phyloP scores from a whole-genome alignment of 208 protist species.

The Wallacemonas collosoma region DNA sequence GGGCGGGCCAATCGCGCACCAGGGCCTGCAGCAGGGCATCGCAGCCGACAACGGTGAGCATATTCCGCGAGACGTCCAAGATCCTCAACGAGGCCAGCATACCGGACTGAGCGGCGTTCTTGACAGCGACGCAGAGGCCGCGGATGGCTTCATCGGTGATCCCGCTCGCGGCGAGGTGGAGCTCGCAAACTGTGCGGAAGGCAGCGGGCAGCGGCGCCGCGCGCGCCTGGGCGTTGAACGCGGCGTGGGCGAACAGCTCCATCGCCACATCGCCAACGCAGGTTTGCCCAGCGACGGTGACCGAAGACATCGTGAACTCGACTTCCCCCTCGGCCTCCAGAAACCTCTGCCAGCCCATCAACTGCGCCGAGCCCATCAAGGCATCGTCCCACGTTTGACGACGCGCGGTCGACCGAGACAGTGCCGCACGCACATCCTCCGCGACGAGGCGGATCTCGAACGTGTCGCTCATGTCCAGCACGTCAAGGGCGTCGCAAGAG shows the following conservation, averaged over 20 bases:
- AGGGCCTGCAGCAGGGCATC: conserved; percentile 31
- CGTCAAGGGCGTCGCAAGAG: conserved; percentile 49
- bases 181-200: conserved; percentile 53
- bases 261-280: conserved; percentile 64
- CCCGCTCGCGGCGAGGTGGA: conserved; percentile 60
- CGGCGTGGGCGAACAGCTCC: conserved; percentile 70
- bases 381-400: conserved; percentile 10
- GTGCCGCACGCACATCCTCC: conserved; percentile 20
- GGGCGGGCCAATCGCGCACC: conserved; percentile 8
- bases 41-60: conserved; percentile 59
- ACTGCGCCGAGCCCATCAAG: conserved; percentile 2
- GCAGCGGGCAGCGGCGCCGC: conserved; percentile 35
- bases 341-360: conserved; percentile 32
- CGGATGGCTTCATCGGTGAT: conserved; percentile 62
- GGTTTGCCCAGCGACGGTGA: conserved; percentile 41
- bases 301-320: conserved; percentile 49
- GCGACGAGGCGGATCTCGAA: conserved; percentile 53
- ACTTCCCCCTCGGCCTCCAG: conserved; percentile 30
- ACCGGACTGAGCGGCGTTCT: conserved; percentile 32
- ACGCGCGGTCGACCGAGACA: conserved; percentile 14
- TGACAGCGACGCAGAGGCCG: conserved; percentile 53
- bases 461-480: conserved; percentile 59
- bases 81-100: conserved; percentile 50
- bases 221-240: conserved; percentile 50
- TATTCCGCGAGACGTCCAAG: conserved; percentile 67